These are phyloP conservation scores for Erucastrum elatum DNA, from an alignment of 345 rosid genomes.

Conservation along the genomic window DNA sequence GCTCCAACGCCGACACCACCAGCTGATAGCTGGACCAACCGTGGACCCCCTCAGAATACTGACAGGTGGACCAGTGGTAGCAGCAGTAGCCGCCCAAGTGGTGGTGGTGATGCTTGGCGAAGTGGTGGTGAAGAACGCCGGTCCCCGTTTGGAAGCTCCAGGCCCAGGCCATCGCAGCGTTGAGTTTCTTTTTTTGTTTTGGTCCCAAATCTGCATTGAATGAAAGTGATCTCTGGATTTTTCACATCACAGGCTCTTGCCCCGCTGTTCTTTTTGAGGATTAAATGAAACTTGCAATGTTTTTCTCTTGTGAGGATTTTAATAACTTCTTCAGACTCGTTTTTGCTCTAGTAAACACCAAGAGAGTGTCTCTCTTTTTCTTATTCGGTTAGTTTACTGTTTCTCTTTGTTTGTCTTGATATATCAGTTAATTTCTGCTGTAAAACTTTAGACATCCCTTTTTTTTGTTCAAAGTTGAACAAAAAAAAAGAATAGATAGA, in stretches of 20 bases:
- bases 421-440: neutral
- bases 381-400: constrained; percentile 18
- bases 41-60: constrained; percentile 37
- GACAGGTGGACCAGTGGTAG: constrained; percentile 41
- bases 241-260: constrained; percentile 9
- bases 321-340: constrained; percentile 20
- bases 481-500: no score
- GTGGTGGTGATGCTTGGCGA: constrained; percentile 63
- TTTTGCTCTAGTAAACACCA: constrained; percentile 28
- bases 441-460: constrained; percentile 2
- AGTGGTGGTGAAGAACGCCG: constrained; percentile 45
- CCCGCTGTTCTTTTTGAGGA: constrained; percentile 9
- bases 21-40: constrained; percentile 52
- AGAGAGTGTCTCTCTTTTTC: neutral
- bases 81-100: constrained; percentile 49
- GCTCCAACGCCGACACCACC: constrained; percentile 39
- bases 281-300: constrained; percentile 11
- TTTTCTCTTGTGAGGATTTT: constrained; percentile 27
- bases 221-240: constrained; percentile 16
- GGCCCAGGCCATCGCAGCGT: constrained; percentile 43
- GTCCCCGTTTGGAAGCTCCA: constrained; percentile 46
- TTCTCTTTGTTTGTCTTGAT: constrained; percentile 4
- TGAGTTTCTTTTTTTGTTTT: constrained; percentile 9
- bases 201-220: constrained; percentile 24
- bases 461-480: no score